phyloP scores from a whole-genome alignment of 2,329 filamentous ascomycete genomes.

The Lecanoromycetidae sp. region DNA sequence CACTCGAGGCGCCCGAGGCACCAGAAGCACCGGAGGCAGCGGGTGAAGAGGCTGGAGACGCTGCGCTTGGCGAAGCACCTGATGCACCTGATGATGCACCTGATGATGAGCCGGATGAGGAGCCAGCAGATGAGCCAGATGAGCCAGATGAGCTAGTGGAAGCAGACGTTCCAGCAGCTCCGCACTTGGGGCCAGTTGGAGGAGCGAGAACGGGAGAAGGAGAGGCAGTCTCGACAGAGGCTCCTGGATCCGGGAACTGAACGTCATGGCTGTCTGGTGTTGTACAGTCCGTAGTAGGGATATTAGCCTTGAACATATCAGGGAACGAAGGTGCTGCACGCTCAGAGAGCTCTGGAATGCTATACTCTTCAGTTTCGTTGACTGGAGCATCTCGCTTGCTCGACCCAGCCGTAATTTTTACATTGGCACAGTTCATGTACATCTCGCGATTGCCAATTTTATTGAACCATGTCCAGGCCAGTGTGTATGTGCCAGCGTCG shows the following conservation, averaged over 20 bases:
- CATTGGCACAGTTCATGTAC: conserved; percentile 90
- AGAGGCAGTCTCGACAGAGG: conserved; percentile 41
- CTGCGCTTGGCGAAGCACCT: conserved; percentile 13
- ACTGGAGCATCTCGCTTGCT: conserved; percentile 30
- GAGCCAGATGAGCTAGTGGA: conserved; percentile 19
- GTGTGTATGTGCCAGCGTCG: conserved; percentile 60
- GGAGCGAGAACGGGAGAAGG: conserved; percentile 26
- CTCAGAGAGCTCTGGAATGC: conserved; percentile 19
- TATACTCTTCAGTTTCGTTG: conserved; percentile 16
- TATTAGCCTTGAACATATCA: conserved; percentile 63
- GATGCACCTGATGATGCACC: conserved; percentile 24
- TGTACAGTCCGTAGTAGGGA: conserved; percentile 41
- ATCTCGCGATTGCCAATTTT: conserved; percentile 85
- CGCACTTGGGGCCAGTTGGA: conserved; percentile 19
- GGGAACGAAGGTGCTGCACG: conserved; percentile 48
- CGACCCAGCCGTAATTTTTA: conserved; percentile 48
- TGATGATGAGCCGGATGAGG: conserved; percentile 23
- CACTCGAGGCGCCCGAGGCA: background rate
- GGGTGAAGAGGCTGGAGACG: conserved; percentile 8
- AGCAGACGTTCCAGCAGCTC: conserved; percentile 15
- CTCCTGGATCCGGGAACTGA: conserved; percentile 56
- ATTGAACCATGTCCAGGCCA: conserved; percentile 96
- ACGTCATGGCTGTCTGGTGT: conserved; percentile 46
- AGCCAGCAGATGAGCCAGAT: conserved; percentile 23
- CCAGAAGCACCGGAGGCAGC: conserved; percentile 1